Evolutionary conservation across 1,284 basidiomycete genomes (phyloP).

Genomic region (Trametes pubescens): DNA sequence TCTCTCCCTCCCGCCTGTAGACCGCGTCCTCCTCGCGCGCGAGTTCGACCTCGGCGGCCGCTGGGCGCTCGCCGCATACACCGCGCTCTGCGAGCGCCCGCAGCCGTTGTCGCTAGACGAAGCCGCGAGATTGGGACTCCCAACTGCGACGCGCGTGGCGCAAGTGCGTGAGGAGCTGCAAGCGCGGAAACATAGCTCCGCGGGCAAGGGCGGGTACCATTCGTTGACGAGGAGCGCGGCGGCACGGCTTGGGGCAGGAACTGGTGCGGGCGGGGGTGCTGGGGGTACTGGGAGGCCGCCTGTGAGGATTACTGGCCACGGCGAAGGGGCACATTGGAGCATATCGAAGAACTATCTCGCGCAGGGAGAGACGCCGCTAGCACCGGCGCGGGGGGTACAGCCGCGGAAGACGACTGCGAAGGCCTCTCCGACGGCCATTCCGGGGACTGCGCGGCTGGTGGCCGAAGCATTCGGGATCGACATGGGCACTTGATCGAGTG

Average conservation of each 20-base stretch:
- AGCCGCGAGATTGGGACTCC: conserved; percentile 40
- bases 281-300: conserved; percentile 6
- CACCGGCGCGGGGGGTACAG: conserved; percentile 11
- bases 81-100: conserved; percentile 38
- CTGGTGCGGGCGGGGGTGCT: not conserved
- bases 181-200: conserved; percentile 16
- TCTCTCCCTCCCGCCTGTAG: conserved; percentile 38
- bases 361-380: conserved; percentile 16
- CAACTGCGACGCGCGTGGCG: conserved; percentile 36
- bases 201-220: conserved; percentile 30
- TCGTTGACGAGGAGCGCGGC: conserved; percentile 30
- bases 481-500: not conserved
- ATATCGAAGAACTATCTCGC: conserved; percentile 28
- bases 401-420: conserved; percentile 12
- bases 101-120: conserved; percentile 40
- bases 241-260: conserved; percentile 9
- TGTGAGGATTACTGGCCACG: not conserved
- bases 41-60: conserved; percentile 36
- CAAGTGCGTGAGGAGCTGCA: conserved; percentile 38
- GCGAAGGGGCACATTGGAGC: conserved; percentile 28
- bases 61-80: conserved; percentile 40
- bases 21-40: conserved; percentile 40
- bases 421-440: conserved; percentile 23
- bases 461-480: conserved; percentile 34
- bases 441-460: conserved; percentile 31